Evolutionary conservation across 1,284 basidiomycete genomes (phyloP).

Genomic region (Lignosus rhinocerotis): DNA sequence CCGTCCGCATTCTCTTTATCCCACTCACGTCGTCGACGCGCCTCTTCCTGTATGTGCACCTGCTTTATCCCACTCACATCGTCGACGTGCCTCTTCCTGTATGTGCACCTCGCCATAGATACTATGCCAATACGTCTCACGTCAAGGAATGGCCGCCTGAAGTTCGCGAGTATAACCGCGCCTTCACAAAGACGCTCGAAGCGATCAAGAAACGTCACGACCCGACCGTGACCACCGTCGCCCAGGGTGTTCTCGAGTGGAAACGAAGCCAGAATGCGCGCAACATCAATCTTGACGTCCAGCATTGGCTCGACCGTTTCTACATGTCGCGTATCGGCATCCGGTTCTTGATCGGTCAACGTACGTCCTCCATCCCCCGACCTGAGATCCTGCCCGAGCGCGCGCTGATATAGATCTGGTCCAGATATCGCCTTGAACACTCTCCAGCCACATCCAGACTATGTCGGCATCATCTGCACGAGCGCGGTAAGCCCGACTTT

Average conservation of each 20-base stretch:
- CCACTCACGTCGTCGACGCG: conserved; percentile 6
- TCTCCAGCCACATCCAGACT: conserved; percentile 84
- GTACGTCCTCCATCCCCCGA: conserved; percentile 44
- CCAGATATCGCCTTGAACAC: conserved; percentile 91
- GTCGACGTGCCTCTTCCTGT: conserved; percentile 9
- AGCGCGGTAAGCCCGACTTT: conserved; percentile 60
- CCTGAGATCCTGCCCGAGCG: not conserved
- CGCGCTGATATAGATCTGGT: conserved; percentile 1
- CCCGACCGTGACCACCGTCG: conserved; percentile 96
- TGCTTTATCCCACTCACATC: not conserved
- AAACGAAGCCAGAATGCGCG: conserved; percentile 61
- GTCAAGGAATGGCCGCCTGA: conserved; percentile 85
- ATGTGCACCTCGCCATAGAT: conserved; percentile 49
- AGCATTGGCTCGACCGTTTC: conserved; percentile 96
- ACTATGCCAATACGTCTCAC: conserved; percentile 76
- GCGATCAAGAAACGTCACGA: conserved; percentile 95
- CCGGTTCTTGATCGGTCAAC: conserved; percentile 92
- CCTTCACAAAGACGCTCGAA: conserved; percentile 87
- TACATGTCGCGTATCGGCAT: conserved; percentile 98
- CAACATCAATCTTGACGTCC: conserved; percentile 85
- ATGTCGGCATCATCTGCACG: conserved; percentile 99
- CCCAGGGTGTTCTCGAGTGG: conserved; percentile 87
- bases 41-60: conserved; percentile 9
- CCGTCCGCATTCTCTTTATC: not conserved
- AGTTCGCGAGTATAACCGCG: conserved; percentile 90